Conservation (phyloP, 2,329 filamentous ascomycete genomes). For the Hymenoscyphus fraxineus region DNA sequence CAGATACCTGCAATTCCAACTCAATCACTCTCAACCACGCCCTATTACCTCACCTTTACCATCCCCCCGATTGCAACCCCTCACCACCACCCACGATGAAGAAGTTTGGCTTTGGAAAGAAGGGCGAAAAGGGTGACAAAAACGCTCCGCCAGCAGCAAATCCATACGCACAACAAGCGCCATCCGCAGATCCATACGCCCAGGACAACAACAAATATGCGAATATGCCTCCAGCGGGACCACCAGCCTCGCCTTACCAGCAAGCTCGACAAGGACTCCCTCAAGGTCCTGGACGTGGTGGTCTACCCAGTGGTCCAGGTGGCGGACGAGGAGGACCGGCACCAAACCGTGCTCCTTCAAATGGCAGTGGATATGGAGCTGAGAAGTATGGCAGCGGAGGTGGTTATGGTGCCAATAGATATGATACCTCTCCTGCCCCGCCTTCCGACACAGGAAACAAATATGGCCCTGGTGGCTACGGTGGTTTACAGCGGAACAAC, state of each 20-base stretch:
- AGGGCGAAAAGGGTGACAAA: conserved; percentile 46
- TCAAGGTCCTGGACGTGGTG: conserved; percentile 17
- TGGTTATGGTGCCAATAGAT: conserved; percentile 52
- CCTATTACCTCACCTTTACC: neutral
- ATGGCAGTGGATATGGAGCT: conserved; percentile 47
- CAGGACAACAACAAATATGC: conserved; percentile 54
- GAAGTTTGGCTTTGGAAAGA: conserved; percentile 58
- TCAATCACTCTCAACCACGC: neutral
- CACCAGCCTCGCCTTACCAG: conserved; percentile 31
- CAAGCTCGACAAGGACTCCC: conserved; percentile 18
- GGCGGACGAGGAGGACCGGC: conserved; percentile 38
- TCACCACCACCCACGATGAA: conserved; percentile 43
- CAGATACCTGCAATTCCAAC: neutral
- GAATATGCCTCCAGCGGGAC: conserved; percentile 37
- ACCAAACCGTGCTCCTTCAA: conserved; percentile 29
- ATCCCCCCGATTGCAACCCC: neutral
- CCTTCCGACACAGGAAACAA: conserved; percentile 36
- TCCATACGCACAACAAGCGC: conserved; percentile 34
- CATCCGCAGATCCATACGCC: conserved; percentile 54
- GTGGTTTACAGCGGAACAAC: conserved; percentile 50
- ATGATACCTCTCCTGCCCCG: conserved; percentile 40
- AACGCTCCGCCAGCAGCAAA: conserved; percentile 38
- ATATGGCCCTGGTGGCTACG: conserved; percentile 55
- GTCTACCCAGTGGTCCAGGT: conserved; percentile 27
- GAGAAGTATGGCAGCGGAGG: conserved; percentile 50